Percentiles rank a stretch among this genome's conserved stretches.
Evolutionary conservation across 177 flowering plant genomes (phyloP).

Genomic region (Vitis hybrid): DNA sequence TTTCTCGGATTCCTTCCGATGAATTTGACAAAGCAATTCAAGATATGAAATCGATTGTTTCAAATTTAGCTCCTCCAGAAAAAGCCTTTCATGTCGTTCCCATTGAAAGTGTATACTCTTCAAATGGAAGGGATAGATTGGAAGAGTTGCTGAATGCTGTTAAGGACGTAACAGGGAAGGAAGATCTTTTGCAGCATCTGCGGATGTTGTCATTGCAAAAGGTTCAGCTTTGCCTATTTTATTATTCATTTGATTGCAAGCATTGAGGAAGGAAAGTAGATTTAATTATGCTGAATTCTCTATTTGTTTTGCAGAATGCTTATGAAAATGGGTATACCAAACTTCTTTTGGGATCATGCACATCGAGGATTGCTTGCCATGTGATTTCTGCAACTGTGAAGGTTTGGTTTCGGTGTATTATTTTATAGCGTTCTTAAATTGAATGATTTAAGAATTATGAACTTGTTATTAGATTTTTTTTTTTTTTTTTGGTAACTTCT

Average conservation of each 20-base stretch:
- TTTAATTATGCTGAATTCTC: not conserved
- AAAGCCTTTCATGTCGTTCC: constrained; percentile 65
- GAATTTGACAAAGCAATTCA: constrained; percentile 43
- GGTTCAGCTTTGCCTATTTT: constrained; percentile 36
- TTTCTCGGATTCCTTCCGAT: constrained; percentile 24
- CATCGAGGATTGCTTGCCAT: constrained; percentile 88
- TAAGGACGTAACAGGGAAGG: constrained; percentile 81
- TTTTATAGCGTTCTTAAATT: too few species aligned
- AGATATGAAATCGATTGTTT: constrained; percentile 54
- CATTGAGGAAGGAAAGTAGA: not conserved
- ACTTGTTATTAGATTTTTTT: too few species aligned
- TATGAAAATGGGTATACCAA: constrained; percentile 75
- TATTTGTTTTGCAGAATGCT: constrained; percentile 56
- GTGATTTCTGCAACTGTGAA: constrained; percentile 88
- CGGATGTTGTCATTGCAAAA: constrained; percentile 85
- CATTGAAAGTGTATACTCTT: constrained; percentile 54
- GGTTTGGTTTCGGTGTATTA: constrained; percentile 38
- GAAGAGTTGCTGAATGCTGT: constrained; percentile 45
- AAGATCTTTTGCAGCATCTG: constrained; percentile 72
- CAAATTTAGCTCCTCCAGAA: constrained; percentile 57
- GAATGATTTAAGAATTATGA: too few species aligned
- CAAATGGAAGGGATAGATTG: constrained; percentile 43
- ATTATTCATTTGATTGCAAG: not conserved
- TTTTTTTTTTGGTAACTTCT: too few species aligned
- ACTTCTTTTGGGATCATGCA: constrained; percentile 78